Conservation (phyloP, 306 rosid species). For the Ammopiptanthus mongolicus region DNA sequence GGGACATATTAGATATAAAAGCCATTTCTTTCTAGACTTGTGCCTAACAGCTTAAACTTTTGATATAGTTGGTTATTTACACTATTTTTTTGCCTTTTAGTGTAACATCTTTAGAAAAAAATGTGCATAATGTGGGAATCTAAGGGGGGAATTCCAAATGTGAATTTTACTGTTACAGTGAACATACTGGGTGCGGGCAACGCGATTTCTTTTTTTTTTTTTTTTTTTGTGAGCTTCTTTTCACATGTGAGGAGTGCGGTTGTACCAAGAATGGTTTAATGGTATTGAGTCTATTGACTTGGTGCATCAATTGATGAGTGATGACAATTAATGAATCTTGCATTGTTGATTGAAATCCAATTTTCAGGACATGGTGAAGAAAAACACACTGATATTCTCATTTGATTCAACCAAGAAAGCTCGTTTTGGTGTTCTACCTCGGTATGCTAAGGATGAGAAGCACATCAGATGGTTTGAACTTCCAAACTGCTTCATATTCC, state of each 20-base stretch:
- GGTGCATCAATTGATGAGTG: background rate
- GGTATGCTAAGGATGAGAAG: constrained; percentile 83
- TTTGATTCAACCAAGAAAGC: constrained; percentile 84
- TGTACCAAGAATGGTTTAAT: background rate
- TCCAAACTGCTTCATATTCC: constrained; percentile 96
- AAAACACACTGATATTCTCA: constrained; percentile 62
- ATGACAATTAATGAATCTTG: background rate
- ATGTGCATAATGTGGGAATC: background rate
- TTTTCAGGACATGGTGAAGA: constrained; percentile 96
- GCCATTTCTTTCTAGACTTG: background rate
- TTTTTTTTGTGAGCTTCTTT: background rate
- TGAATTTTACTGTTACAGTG: background rate
- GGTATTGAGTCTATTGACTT: background rate
- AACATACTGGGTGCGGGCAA: background rate
- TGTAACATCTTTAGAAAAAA: background rate
- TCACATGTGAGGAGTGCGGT: background rate
- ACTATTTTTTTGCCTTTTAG: background rate
- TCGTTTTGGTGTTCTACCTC: constrained; percentile 91
- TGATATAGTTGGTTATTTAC: background rate
- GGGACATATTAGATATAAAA: background rate
- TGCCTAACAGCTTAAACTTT: background rate
- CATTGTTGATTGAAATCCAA: constrained; percentile 9
- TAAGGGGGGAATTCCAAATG: background rate
- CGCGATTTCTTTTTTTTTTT: background rate
- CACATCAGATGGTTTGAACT: constrained; percentile 90